Evolutionary conservation across 2,329 filamentous ascomycete species (phyloP), one percentile per base, ranked within the genome.

Genomic region (Cordyceps sp.): DNA sequence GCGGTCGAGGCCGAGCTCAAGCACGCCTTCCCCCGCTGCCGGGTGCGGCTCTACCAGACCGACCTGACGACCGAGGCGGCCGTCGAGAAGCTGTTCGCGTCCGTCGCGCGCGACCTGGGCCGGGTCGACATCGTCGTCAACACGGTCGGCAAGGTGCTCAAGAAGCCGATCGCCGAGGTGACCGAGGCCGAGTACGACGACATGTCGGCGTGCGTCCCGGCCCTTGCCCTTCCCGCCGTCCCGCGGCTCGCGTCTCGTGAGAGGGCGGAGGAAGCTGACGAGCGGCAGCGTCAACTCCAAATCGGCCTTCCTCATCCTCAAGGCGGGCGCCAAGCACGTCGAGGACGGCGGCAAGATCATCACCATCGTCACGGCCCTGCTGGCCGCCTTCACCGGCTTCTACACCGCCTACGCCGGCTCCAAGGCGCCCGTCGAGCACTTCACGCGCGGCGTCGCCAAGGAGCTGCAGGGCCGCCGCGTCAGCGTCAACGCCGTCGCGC

Each of bases 61-160:
- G 55, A 64, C 36, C 47, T 62, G 32, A 61, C 55, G 12, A 55
- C 49, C 8, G 57, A 51, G 4, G 42, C 36, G 4, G 55, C 53
- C 3, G 55, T 62, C 14, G 44, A 54, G 14, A 41, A 48, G 17
- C 48, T 64, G n/a, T 62, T 63, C 41, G 42, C 54, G 25, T 41
- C 46, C 4, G 50, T 53, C 9, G 32, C 59, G 9, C 44, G 49
- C 24, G 54, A 61, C 34, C 58, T 64, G 39, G 57, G 57, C 9
- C 47, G 52, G 32, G 49, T 67, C 29, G 61, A 67, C 39, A 61
- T 66, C 34, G 54, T 65, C 4, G 49, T 66, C 39, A 66, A 66
- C 45, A 66, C 61, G 12, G 52, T 65, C 22, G 62, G 62, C 27
- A 64, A 62, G 47, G 59, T 60, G 21, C 44, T 61, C 28, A 61